A percentile compares a stretch with the other conserved stretches of the same genome.
These are phyloP conservation scores for Russula compacta DNA, from an alignment of 768 basidiomycete genomes.

Conservation along the genomic window DNA sequence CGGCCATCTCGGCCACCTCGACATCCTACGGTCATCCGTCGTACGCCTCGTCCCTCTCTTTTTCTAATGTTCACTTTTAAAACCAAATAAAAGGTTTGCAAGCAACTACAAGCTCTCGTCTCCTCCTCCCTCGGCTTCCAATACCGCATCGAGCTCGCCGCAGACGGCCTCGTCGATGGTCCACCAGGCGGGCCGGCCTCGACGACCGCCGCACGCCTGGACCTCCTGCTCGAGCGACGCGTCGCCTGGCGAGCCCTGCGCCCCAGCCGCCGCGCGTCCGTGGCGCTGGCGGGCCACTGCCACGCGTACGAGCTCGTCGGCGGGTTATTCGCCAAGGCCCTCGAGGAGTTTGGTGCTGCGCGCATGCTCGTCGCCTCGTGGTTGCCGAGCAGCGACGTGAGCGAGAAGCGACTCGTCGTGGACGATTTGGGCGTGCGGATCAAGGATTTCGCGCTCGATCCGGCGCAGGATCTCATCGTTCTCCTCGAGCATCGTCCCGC, in stretches of 20 bases:
- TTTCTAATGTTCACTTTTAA: not conserved
- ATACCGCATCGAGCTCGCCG: constrained; percentile 28
- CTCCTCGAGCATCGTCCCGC: constrained; percentile 26
- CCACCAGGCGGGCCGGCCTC: constrained; percentile 3
- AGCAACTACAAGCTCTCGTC: constrained; percentile 18
- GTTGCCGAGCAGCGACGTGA: constrained; percentile 21
- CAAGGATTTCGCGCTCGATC: constrained; percentile 58
- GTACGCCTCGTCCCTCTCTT: not conserved
- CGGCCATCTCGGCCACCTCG: not conserved
- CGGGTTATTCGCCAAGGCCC: constrained; percentile 38
- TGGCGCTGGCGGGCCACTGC: constrained; percentile 31
- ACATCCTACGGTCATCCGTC: constrained; percentile 1
- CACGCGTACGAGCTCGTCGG: constrained; percentile 54
- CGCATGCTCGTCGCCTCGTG: constrained; percentile 23
- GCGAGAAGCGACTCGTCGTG: constrained; percentile 20
- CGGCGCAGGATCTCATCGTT: constrained; percentile 50
- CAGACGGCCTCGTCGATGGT: constrained; percentile 26
- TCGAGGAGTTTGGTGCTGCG: constrained; percentile 14
- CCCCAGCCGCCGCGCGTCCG: constrained; percentile 22
- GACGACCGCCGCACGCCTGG: constrained; percentile 27
- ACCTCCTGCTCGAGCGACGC: constrained; percentile 29
- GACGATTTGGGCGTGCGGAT: constrained; percentile 34
- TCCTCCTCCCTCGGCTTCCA: constrained; percentile 23
- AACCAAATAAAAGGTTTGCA: constrained; percentile 23
- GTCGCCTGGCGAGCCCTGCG: constrained; percentile 29